These are phyloP conservation scores for Pseudogymnoascus sp. DNA, from an alignment of 2,329 filamentous ascomycete species.

Conservation along the genomic window DNA sequence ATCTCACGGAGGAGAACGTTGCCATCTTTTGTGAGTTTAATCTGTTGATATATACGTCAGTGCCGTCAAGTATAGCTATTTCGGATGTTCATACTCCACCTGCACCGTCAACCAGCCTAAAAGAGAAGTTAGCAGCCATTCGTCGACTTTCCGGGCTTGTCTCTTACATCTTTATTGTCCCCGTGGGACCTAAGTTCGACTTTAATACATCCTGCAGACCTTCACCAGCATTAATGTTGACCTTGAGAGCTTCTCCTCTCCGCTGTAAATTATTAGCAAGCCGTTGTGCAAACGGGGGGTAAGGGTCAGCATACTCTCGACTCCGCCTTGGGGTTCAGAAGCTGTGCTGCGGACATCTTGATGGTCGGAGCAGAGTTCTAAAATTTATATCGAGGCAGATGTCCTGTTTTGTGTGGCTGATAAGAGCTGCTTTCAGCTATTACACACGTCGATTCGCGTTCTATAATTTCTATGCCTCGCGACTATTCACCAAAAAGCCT, in stretches of 20 bases:
- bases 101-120: conserved; percentile 61
- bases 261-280: conserved; percentile 50
- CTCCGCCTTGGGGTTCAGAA: conserved; percentile 98
- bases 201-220: conserved; percentile 90
- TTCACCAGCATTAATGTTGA: conserved; percentile 96
- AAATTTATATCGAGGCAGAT: conserved; percentile 12
- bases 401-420: conserved; percentile 10
- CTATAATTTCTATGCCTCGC: conserved; percentile 11
- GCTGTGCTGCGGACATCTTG: conserved; percentile 90
- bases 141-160: conserved; percentile 23
- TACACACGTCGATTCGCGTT: conserved; percentile 9
- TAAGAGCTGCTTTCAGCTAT: conserved; percentile 4
- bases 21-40: conserved; percentile 98
- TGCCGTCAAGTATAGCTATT: background rate
- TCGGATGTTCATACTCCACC: conserved; percentile 48
- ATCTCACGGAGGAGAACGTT: conserved; percentile 73
- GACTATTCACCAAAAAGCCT: conserved; percentile 10
- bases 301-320: conserved; percentile 63
- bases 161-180: conserved; percentile 87
- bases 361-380: conserved; percentile 14
- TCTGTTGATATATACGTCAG: conserved; percentile 44
- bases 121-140: conserved; percentile 12
- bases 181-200: conserved; percentile 88
- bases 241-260: conserved; percentile 89
- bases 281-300: conserved; percentile 17